These are phyloP conservation scores for Gnaphalium uliginosum DNA, from an alignment of 129 eudicot species.

Conservation along the genomic window DNA sequence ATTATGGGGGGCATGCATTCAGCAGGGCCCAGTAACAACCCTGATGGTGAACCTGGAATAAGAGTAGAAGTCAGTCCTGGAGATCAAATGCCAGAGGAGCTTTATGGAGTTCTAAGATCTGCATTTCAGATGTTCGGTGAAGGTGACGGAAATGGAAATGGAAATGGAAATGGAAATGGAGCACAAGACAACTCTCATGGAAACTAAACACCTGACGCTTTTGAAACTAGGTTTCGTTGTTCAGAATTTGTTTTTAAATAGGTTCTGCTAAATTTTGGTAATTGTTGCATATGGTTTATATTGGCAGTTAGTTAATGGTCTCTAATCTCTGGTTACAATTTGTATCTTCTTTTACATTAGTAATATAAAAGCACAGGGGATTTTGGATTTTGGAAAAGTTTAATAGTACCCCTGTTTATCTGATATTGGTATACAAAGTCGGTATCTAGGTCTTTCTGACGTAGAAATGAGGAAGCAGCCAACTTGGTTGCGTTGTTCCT, in stretches of 20 bases:
- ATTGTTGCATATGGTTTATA: no score
- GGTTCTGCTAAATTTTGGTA: no score
- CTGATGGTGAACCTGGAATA: background rate
- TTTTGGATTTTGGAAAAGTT: no score
- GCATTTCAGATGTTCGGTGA: slow-evolving; percentile 67
- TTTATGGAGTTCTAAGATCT: slow-evolving; percentile 41
- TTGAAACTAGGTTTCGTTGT: background rate
- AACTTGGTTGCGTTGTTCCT: background rate
- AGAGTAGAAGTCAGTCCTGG: background rate
- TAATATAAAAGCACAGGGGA: no score
- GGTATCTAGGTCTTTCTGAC: background rate
- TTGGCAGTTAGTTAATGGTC: background rate
- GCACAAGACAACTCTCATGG: slow-evolving; percentile 28
- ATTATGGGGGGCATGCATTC: background rate
- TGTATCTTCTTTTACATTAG: no score
- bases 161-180: background rate
- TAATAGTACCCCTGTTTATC: no score
- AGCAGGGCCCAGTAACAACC: background rate
- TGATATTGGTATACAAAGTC: no score
- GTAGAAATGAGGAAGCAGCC: background rate
- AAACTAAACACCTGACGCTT: background rate
- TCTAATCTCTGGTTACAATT: no score
- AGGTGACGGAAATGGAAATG: slow-evolving; percentile 11
- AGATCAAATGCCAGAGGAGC: slow-evolving; percentile 1
- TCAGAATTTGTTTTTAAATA: no score